A percentile compares a stretch with the other conserved stretches of the same genome.
Conservation (phyloP, 441 rosid species). For the Gossypium aridum region DNA sequence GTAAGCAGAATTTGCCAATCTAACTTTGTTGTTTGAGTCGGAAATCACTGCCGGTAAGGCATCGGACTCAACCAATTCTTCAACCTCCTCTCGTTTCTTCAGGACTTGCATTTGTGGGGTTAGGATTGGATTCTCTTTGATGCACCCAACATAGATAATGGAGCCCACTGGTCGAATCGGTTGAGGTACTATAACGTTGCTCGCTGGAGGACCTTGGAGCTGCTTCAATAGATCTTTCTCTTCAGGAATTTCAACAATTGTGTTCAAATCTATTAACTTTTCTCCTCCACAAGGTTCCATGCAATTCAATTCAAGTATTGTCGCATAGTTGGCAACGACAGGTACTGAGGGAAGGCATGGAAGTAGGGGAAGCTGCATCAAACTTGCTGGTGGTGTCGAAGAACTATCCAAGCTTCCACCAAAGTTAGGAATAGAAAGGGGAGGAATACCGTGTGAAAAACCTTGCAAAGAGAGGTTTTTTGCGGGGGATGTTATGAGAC, state of each 20-base stretch:
- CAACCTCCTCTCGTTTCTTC: slow-evolving; percentile 60
- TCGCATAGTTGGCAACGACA: neutral
- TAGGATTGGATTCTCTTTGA: slow-evolving; percentile 29
- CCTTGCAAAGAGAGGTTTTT: slow-evolving; percentile 36
- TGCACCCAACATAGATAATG: slow-evolving; percentile 53
- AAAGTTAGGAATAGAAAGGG: slow-evolving; percentile 23
- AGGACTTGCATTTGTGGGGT: slow-evolving; percentile 17
- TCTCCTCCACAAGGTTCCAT: neutral
- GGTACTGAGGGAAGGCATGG: slow-evolving; percentile 3
- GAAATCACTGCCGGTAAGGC: slow-evolving; percentile 59
- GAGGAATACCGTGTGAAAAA: slow-evolving; percentile 33
- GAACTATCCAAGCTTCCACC: slow-evolving; percentile 22
- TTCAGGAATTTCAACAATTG: slow-evolving; percentile 35
- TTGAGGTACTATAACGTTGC: slow-evolving; percentile 50
- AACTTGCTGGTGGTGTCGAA: slow-evolving; percentile 23
- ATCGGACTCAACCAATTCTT: slow-evolving; percentile 70
- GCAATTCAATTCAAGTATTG: neutral
- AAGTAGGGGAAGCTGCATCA: slow-evolving; percentile 25
- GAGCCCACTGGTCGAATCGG: slow-evolving; percentile 76
- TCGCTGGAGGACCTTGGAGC: slow-evolving; percentile 38
- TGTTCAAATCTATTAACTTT: slow-evolving; percentile 54
- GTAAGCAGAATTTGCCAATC: slow-evolving; percentile 80
- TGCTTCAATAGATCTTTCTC: slow-evolving; percentile 66
- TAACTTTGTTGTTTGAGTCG: slow-evolving; percentile 68
- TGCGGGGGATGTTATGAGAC: slow-evolving; percentile 26